Evolutionary conservation across 768 basidiomycete genomes (phyloP).

Genomic region (Suillus cothurnatus): DNA sequence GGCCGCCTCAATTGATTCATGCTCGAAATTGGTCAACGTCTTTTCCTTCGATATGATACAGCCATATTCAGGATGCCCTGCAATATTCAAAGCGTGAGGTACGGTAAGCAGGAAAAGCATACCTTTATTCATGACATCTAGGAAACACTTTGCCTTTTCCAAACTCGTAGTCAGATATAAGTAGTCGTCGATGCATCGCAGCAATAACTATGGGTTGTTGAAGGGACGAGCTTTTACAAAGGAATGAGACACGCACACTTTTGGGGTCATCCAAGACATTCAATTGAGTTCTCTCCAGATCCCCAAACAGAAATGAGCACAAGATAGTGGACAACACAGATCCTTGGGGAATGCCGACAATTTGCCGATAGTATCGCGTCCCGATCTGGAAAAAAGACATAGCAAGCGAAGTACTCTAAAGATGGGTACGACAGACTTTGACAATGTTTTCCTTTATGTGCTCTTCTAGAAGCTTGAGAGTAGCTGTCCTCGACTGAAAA

Average conservation of each 20-base stretch:
- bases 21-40: conserved; percentile 85
- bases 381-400: conserved; percentile 62
- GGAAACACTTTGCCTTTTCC: conserved; percentile 63
- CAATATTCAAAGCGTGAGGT: neutral
- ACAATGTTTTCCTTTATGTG: conserved; percentile 94
- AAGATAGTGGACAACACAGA: conserved; percentile 93
- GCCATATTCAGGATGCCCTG: conserved; percentile 93
- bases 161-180: conserved; percentile 77
- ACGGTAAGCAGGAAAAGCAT: neutral
- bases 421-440: conserved; percentile 50
- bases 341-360: conserved; percentile 94
- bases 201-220: conserved; percentile 55
- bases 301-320: conserved; percentile 94
- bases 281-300: conserved; percentile 67
- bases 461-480: conserved; percentile 77
- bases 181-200: conserved; percentile 93
- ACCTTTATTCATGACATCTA: conserved; percentile 79
- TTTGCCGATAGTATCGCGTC: conserved; percentile 77
- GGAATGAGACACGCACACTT: conserved; percentile 52
- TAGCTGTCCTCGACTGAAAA: conserved; percentile 51
- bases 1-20: conserved; percentile 48
- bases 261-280: conserved; percentile 55
- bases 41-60: conserved; percentile 92
- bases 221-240: no score
- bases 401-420: neutral